These are phyloP conservation scores for Lachnellula arida DNA, from an alignment of 2,329 filamentous ascomycete species.

Conservation along the genomic window DNA sequence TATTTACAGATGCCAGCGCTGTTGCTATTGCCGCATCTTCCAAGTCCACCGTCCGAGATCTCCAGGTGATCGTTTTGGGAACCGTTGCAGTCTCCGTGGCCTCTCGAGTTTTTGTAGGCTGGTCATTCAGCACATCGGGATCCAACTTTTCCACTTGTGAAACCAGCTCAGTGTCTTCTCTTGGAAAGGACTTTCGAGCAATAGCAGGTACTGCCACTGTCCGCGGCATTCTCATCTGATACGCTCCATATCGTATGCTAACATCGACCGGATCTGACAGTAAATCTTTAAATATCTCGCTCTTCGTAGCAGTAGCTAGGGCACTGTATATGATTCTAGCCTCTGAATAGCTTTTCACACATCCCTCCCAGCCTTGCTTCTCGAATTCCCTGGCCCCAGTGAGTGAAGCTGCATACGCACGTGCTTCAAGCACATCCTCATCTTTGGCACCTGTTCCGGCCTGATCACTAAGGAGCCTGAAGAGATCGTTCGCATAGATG, in stretches of 20 bases:
- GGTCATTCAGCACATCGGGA: constrained; percentile 59
- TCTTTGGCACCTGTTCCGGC: constrained; percentile 59
- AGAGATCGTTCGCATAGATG: constrained; percentile 62
- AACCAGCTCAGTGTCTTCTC: constrained; percentile 56
- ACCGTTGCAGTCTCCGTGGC: constrained; percentile 49
- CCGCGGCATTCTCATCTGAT: constrained; percentile 82
- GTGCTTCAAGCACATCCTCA: constrained; percentile 75
- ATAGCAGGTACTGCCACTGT: constrained; percentile 78
- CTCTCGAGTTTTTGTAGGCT: constrained; percentile 43
- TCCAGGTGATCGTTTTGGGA: constrained; percentile 78
- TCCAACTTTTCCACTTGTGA: constrained; percentile 67
- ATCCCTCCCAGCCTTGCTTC: constrained; percentile 78
- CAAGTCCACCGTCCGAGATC: constrained; percentile 77
- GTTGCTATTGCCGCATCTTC: constrained; percentile 91
- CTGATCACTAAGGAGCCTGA: constrained; percentile 59
- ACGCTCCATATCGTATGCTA: constrained; percentile 89
- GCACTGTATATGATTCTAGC: constrained; percentile 79
- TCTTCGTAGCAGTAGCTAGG: constrained; percentile 60
- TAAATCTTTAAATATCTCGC: constrained; percentile 81
- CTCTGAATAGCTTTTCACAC: constrained; percentile 69
- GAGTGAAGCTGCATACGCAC: constrained; percentile 75
- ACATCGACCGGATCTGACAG: constrained; percentile 84
- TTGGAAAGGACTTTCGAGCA: constrained; percentile 72
- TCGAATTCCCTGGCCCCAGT: constrained; percentile 78
- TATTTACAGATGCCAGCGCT: constrained; percentile 66